Evolutionary conservation across 805 yeast genomes (phyloP).

Genomic region (Candida montana): DNA sequence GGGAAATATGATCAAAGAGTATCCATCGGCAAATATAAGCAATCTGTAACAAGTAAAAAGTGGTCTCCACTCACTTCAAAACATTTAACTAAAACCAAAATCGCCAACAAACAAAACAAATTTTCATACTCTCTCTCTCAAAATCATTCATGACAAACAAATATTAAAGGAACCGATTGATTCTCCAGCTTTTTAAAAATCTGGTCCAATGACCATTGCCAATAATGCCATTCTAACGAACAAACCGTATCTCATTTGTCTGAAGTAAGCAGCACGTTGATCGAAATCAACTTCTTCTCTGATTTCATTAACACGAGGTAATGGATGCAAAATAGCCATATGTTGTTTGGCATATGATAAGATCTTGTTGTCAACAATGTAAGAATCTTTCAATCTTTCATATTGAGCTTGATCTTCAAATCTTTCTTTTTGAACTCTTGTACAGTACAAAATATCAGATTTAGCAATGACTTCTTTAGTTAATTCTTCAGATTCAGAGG

Average conservation of each 20-base stretch:
- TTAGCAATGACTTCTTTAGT: slow-evolving; percentile 81
- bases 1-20: background rate
- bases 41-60: slow-evolving; percentile 1
- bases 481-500: slow-evolving; percentile 66
- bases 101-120: background rate
- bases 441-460: slow-evolving; percentile 95
- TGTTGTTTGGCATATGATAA: slow-evolving; percentile 92
- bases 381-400: slow-evolving; percentile 83
- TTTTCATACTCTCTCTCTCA: background rate
- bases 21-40: background rate
- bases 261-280: slow-evolving; percentile 98
- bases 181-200: slow-evolving; percentile 41
- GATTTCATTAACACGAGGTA: slow-evolving; percentile 95
- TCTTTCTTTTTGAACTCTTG: slow-evolving; percentile 97
- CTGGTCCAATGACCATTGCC: slow-evolving; percentile 97
- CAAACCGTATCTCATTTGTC: slow-evolving; percentile 98
- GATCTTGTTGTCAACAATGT: slow-evolving; percentile 88
- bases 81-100: background rate
- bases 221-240: slow-evolving; percentile 98
- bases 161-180: no score
- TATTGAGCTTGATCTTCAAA: slow-evolving; percentile 72
- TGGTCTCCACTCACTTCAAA: slow-evolving; percentile 23
- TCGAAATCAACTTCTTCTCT: slow-evolving; percentile 98
- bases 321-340: slow-evolving; percentile 98
- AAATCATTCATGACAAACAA: background rate